Evolutionary conservation across 2,329 filamentous ascomycete species (phyloP), one percentile per base, ranked within the genome.

Genomic region (Trichoderma sp.): DNA sequence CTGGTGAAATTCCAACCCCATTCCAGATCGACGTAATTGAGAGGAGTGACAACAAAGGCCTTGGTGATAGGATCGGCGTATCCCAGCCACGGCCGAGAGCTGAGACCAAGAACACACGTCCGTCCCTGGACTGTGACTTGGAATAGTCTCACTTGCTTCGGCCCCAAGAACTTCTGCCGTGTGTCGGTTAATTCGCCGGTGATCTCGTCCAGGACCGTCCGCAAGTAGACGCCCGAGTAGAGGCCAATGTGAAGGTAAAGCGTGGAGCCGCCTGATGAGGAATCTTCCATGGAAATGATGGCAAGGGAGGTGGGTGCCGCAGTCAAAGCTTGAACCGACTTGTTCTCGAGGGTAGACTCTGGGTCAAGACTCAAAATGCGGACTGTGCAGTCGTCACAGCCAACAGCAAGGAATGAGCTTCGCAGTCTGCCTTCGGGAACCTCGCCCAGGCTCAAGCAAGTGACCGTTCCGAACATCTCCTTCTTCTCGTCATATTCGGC

Each of bases 1-100:
- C 93, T 97, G 76, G 91, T 94, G 74, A 99, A 98, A 72, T 95
- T 97, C 90, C 93, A 97, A 3, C 91, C 93, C 83, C 92, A 97
- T 76, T 97, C 93, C 30, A 99, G 85, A 47, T 90, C 88, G 61
- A 90, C 88, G 72, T 96, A 97, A 75, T 91, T 92, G 34, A 99
- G 80, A 0, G 96, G 95, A 1, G 94, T 97, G 70, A 98, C 88
- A 78, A 96, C 92, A 73, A 97, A 97, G 44, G 89, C 89, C 73
- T 91, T 92, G 2, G 90, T 93, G 66, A 93, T 89, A 2, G 91
- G 88, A 72, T 98, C 92, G 0, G 93, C 90, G 74, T 98, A 98
- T 50, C 93, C 94, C 4, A 99, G 83, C 93, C 94, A 99, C n/a
- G 95, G 91, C 64, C 94, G 88, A 17, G 93, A 96, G 75, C 93